Evolutionary conservation across 1,284 basidiomycete genomes (phyloP).

Genomic region (Leccinum variabile): DNA sequence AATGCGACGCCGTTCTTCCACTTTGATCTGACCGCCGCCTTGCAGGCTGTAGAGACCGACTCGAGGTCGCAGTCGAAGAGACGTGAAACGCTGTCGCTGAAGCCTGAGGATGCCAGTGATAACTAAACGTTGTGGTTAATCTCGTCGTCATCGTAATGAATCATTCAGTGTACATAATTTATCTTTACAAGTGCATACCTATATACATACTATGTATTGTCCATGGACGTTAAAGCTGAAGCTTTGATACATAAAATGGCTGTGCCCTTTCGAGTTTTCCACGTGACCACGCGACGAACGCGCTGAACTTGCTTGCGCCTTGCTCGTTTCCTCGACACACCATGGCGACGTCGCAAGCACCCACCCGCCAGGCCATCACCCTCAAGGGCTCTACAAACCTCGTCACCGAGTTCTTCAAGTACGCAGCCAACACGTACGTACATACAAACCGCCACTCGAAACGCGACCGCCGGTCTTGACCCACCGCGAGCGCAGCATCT

Average conservation of each 20-base stretch:
- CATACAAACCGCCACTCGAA: background rate
- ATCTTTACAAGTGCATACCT: background rate
- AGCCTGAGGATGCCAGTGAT: background rate
- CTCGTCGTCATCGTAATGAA: background rate
- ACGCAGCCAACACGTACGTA: slow-evolving; percentile 89
- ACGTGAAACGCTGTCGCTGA: background rate
- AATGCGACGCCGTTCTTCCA: slow-evolving; percentile 85
- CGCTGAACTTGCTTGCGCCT: background rate
- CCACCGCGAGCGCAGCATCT: slow-evolving; percentile 45
- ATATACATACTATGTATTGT: background rate
- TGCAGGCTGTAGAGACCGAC: slow-evolving; percentile 61
- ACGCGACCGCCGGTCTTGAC: background rate
- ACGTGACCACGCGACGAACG: slow-evolving; percentile 14
- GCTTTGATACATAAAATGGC: no score
- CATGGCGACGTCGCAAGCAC: slow-evolving; percentile 63
- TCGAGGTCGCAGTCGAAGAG: background rate
- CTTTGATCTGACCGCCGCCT: slow-evolving; percentile 73
- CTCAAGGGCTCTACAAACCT: slow-evolving; percentile 94
- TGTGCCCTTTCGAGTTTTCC: background rate
- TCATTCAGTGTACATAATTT: background rate
- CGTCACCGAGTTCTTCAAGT: slow-evolving; percentile 99
- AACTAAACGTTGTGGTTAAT: background rate
- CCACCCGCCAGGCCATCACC: slow-evolving; percentile 77
- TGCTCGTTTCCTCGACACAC: background rate
- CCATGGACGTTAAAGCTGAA: background rate